These are phyloP conservation scores for Ophiostoma sp. DNA, from an alignment of 2,329 filamentous ascomycete species.

Conservation along the genomic window DNA sequence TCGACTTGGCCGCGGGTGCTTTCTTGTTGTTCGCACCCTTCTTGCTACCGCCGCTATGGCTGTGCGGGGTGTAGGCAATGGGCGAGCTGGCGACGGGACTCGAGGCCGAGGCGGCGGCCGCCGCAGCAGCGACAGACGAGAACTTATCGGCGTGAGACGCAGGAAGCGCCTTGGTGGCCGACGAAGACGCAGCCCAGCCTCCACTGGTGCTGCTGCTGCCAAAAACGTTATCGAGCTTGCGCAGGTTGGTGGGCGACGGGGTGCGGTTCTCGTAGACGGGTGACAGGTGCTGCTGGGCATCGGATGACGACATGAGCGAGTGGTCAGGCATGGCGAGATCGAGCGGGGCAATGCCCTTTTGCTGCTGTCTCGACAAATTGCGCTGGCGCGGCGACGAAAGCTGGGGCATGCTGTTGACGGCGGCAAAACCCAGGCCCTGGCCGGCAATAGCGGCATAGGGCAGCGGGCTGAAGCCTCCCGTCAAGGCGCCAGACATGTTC, in stretches of 20 bases:
- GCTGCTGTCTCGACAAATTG: constrained; percentile 45
- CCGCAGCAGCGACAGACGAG: background rate
- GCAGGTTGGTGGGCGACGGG: constrained; percentile 64
- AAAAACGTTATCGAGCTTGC: constrained; percentile 45
- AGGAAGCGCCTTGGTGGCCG: constrained; percentile 21
- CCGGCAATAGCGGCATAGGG: constrained; percentile 34
- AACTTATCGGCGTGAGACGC: constrained; percentile 17
- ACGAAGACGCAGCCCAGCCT: background rate
- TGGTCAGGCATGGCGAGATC: constrained; percentile 55
- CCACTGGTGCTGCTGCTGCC: background rate
- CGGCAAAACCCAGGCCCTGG: constrained; percentile 32
- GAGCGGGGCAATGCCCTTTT: constrained; percentile 55
- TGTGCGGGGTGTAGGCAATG: background rate
- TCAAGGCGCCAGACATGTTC: constrained; percentile 31
- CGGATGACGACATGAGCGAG: constrained; percentile 41
- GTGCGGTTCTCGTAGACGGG: constrained; percentile 74
- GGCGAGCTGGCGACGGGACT: constrained; percentile 10
- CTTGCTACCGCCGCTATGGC: constrained; percentile 11
- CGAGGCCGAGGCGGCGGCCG: background rate
- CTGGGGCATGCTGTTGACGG: constrained; percentile 21
- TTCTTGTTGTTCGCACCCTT: constrained; percentile 24
- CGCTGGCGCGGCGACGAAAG: constrained; percentile 41
- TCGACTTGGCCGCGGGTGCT: constrained; percentile 13
- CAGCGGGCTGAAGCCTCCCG: constrained; percentile 31
- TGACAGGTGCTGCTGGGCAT: constrained; percentile 58